phyloP scores from a whole-genome alignment of 2,329 filamentous ascomycete species.

The Alternaria ventricosa region DNA sequence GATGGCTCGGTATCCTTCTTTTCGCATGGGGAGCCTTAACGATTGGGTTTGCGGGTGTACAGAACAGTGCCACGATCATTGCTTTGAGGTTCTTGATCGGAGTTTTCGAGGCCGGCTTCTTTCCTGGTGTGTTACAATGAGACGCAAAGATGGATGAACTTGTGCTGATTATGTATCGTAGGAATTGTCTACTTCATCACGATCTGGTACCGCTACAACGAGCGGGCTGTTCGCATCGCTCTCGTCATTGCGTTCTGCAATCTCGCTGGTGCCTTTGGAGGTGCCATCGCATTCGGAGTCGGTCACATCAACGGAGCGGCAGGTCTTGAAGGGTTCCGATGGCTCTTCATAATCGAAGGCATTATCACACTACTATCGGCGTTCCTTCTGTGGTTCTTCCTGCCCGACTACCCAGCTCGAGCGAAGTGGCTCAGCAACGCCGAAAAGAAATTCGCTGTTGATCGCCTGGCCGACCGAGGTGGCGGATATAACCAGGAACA shows the following conservation, averaged over 20 bases:
- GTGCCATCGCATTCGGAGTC: slow-evolving; percentile 60
- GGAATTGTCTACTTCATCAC: slow-evolving; percentile 59
- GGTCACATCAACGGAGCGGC: slow-evolving; percentile 48
- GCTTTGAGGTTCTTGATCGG: slow-evolving; percentile 49
- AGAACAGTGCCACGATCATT: slow-evolving; percentile 50
- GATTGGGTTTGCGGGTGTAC: slow-evolving; percentile 53
- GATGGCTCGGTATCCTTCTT: slow-evolving; percentile 49
- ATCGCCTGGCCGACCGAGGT: neutral
- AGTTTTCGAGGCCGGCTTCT: slow-evolving; percentile 18
- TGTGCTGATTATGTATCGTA: neutral
- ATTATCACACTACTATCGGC: slow-evolving; percentile 14
- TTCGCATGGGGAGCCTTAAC: slow-evolving; percentile 51
- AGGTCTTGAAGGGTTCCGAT: slow-evolving; percentile 41
- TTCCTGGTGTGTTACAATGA: slow-evolving; percentile 7
- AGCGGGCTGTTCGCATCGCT: slow-evolving; percentile 64
- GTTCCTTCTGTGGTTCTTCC: slow-evolving; percentile 51
- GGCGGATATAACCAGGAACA: slow-evolving; percentile 4
- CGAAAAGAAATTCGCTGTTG: slow-evolving; percentile 6
- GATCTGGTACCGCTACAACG: slow-evolving; percentile 63
- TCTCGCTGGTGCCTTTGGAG: slow-evolving; percentile 61
- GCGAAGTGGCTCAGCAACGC: slow-evolving; percentile 49
- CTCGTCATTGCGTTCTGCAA: slow-evolving; percentile 42
- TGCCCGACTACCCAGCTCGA: slow-evolving; percentile 58
- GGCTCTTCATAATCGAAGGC: slow-evolving; percentile 22
- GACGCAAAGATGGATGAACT: too few species aligned